Evolutionary conservation across 495 filamentous ascomycete genomes (phyloP), one percentile per base, ranked within the genome.

Genomic region (Trichocladium antarcticum): DNA sequence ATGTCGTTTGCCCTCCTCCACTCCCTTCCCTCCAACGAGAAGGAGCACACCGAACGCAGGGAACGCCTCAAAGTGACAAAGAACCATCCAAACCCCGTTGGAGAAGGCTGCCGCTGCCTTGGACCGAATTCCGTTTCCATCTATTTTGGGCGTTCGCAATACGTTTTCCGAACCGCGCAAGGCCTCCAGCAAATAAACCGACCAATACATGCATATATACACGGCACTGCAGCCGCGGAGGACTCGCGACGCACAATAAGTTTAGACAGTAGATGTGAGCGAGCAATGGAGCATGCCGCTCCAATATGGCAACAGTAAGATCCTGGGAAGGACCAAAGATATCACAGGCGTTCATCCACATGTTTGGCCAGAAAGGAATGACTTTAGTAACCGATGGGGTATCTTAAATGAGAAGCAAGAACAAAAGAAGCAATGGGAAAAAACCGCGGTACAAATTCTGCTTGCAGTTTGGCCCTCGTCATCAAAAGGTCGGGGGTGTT

Each of bases 331-430:
- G 16, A 42, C 21, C 1, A 1, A 29, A 12, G 39, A 42, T n/a
- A 27, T 22, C 36, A 32, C 20, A 42, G 31, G 5, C 34, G 36
- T 36, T 38, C 27, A 47, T 38, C 16, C 15, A 32, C 11, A 32
- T 6, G 31, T 14, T 32, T 32, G 11, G 12, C 0, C 29, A 31
- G 42, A 47, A 50, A 55, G 47, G 47, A 55, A 50, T 15, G 47
- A 50, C 43, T 27, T 8, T 27, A 24, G 42, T 35, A 50, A 55
- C 51, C 35, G 46, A 54, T 57, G 51, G 55, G 55, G 55, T 57
- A 57, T 57, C 55, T 54, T 53, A 40, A 40, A 44, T 43, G 42
- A 48, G 37, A 57, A 41, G 37, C 32, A 42, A 19, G 24, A 36
- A 14, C 15, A 42, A 37, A 43, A 42, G 11, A 53, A 29, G 40